Conservation (phyloP, 2,329 filamentous ascomycete genomes). For the Cladosporium oxysporum region DNA sequence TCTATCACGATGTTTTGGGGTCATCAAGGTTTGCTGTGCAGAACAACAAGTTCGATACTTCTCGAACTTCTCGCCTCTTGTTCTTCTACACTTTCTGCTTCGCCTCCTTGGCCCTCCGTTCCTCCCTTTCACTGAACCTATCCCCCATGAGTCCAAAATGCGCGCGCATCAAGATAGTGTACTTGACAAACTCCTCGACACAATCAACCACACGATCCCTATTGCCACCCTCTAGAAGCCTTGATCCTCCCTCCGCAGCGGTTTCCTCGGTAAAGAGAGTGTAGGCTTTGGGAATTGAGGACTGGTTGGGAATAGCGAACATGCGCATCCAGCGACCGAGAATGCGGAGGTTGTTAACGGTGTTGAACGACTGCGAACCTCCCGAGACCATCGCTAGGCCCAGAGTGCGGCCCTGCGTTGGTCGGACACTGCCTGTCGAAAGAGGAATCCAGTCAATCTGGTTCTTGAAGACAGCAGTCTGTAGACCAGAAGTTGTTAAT, state of each 20-base stretch:
- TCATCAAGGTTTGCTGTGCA: background rate
- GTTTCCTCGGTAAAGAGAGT: slow-evolving; percentile 53
- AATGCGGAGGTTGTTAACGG: slow-evolving; percentile 64
- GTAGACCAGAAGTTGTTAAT: background rate
- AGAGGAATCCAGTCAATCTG: slow-evolving; percentile 72
- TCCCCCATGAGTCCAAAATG: slow-evolving; percentile 64
- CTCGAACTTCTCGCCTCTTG: background rate
- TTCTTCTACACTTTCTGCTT: background rate
- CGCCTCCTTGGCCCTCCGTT: slow-evolving; percentile 12
- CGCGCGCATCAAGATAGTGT: slow-evolving; percentile 64
- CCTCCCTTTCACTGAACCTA: slow-evolving; percentile 60
- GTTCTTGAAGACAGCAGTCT: slow-evolving; percentile 68
- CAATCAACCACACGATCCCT: slow-evolving; percentile 35
- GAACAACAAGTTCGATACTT: no score
- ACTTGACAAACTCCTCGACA: slow-evolving; percentile 72
- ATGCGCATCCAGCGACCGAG: slow-evolving; percentile 60
- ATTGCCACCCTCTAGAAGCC: slow-evolving; percentile 31
- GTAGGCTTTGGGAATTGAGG: slow-evolving; percentile 63
- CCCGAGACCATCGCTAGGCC: slow-evolving; percentile 64
- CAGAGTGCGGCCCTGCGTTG: slow-evolving; percentile 66
- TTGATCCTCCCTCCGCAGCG: slow-evolving; percentile 30
- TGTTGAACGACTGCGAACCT: slow-evolving; percentile 68
- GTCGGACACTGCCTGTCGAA: slow-evolving; percentile 61
- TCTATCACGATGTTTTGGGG: no score
- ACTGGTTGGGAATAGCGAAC: slow-evolving; percentile 63